These are phyloP conservation scores for Orychophragmus violaceus DNA, from an alignment of 345 rosid genomes.

Conservation along the genomic window DNA sequence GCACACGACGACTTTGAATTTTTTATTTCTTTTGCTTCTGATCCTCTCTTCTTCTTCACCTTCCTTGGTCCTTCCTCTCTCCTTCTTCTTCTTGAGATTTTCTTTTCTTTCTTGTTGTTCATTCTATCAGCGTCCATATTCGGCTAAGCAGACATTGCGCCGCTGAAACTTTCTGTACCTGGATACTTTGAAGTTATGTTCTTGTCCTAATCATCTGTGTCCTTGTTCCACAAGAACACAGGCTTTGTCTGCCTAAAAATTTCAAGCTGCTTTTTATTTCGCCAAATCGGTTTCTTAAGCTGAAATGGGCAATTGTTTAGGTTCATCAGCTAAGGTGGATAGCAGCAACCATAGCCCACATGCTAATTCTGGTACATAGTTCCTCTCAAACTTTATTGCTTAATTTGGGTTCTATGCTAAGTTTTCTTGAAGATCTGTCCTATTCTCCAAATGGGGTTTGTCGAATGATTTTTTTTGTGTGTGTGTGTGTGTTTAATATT, in stretches of 20 bases:
- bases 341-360: conserved; percentile 42
- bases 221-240: background rate
- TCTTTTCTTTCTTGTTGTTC: background rate
- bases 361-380: conserved; percentile 49
- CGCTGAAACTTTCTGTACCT: background rate
- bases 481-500: too few relatives aligned
- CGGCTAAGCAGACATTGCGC: background rate
- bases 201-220: conserved; percentile 1
- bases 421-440: background rate
- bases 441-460: background rate
- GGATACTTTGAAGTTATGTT: too few relatives aligned
- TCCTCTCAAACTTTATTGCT: background rate
- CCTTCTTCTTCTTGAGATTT: background rate
- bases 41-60: conserved; percentile 15
- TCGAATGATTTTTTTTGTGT: background rate
- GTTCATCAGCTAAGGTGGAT: conserved; percentile 63
- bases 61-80: conserved; percentile 23
- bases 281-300: too few relatives aligned
- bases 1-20: background rate
- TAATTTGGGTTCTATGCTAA: background rate
- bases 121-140: background rate
- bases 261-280: background rate
- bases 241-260: conserved; percentile 17
- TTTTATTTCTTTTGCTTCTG: background rate
- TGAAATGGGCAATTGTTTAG: conserved; percentile 69